phyloP scores from a whole-genome alignment of 768 basidiomycete genomes.

The Phlegmacium glaucopus region DNA sequence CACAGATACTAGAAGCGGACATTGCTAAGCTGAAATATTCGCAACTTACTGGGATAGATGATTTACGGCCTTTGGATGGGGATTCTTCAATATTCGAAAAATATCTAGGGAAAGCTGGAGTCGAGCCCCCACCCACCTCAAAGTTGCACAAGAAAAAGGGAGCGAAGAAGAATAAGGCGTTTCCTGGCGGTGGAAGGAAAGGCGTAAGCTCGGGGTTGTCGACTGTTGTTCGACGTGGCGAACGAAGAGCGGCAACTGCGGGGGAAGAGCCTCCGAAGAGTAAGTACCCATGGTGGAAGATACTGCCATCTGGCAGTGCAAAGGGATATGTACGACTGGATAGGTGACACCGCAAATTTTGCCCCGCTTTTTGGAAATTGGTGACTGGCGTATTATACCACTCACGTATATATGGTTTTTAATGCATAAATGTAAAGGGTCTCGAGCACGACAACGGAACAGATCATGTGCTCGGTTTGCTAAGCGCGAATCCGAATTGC shows the following conservation, averaged over 20 bases:
- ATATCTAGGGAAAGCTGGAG: constrained; percentile 10
- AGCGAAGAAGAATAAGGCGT: constrained; percentile 13
- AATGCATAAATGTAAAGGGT: too few relatives aligned
- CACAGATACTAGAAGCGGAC: background rate
- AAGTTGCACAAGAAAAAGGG: background rate
- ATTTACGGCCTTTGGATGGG: too few relatives aligned
- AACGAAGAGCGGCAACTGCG: background rate
- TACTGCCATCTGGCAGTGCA: constrained; percentile 21
- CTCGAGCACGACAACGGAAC: too few relatives aligned
- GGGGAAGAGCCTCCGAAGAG: constrained; percentile 3
- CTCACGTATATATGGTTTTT: too few relatives aligned
- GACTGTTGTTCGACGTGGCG: constrained; percentile 38
- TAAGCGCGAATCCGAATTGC: too few relatives aligned
- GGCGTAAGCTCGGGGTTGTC: constrained; percentile 64
- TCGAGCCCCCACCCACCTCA: background rate
- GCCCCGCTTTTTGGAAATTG: too few relatives aligned
- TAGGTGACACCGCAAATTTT: too few relatives aligned
- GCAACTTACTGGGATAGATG: too few relatives aligned
- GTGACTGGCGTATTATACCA: too few relatives aligned
- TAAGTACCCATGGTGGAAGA: constrained; percentile 46
- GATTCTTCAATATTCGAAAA: background rate
- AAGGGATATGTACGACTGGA: background rate
- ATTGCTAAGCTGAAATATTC: background rate
- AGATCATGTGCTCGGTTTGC: too few relatives aligned
- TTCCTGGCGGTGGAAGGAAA: constrained; percentile 54